Evolutionary conservation across 768 basidiomycete genomes (phyloP), one percentile per base, ranked within the genome.

Genomic region (Amanita muscaria): DNA sequence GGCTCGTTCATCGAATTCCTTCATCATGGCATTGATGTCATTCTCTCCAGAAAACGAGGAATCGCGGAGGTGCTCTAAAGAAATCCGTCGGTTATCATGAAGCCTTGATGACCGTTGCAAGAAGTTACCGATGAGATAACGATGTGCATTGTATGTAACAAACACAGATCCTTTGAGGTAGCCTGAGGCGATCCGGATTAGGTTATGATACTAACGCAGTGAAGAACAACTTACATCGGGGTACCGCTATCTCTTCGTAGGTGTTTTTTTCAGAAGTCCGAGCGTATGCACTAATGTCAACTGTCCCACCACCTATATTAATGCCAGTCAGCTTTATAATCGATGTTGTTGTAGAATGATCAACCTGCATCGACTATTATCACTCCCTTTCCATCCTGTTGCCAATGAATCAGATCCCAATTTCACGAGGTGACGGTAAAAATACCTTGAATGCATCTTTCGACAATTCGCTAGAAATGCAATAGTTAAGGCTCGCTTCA

Each of bases 401-500:
- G 14, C 33, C 7, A 15, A 11, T 23, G 9, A 24, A 49, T 38
- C 25, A 44, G 24, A 16, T 18, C 0, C 18, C 7, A 5, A 10
- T 10, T 50, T 40, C 12, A 32, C 43, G 12, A 4, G 27, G 43
- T 2, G 4, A 41, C 18, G 18, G 10, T 14, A n/a, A 11, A 43
- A 53, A 5, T 22, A 64, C 63, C 47, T 56, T 50, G 21, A 64
- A 40, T 3, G 53, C 49, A 4, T 69, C 64, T 5, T 57, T 61
- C 3, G 64, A 61, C 2, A 70, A 46, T 2, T 70, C 63, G 31
- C 62, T 68, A 5, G 31, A 50, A 14, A 76, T 58, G 45, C 74
- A 77, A 50, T 64, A 77, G 45, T 78, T 69, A 7, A 77, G 49
- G 50, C 70, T 72, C 0, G 77, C 77, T 47, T 79, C 77, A 0